phyloP scores from a whole-genome alignment of 441 rosid species.

The Brassica balearica region DNA sequence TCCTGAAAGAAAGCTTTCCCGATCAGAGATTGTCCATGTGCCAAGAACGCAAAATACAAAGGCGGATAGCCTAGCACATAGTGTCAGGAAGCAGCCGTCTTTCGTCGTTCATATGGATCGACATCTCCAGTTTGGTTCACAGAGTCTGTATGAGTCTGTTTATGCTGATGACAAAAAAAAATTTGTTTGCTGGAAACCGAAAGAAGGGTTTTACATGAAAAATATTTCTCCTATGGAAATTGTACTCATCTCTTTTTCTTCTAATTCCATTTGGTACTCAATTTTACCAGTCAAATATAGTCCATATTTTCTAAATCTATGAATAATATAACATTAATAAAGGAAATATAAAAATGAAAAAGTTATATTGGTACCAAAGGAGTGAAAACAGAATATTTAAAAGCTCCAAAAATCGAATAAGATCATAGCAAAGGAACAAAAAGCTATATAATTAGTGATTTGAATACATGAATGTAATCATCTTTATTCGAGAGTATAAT shows the following conservation, averaged over 20 bases:
- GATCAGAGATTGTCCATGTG: too few species aligned
- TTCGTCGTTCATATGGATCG: too few species aligned
- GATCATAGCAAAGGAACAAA: slow-evolving; percentile 23
- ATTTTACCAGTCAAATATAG: neutral
- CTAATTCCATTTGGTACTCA: neutral
- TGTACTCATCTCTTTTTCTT: neutral
- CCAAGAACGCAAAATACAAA: too few species aligned
- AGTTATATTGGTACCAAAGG: neutral
- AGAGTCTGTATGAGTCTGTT: too few species aligned
- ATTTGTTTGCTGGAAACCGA: too few species aligned
- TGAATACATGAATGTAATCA: slow-evolving; percentile 31
- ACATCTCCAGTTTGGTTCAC: too few species aligned
- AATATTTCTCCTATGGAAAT: too few species aligned
- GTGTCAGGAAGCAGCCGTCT: too few species aligned
- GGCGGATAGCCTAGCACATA: too few species aligned
- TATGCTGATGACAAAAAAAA: too few species aligned
- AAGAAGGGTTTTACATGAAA: too few species aligned
- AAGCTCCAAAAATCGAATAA: slow-evolving; percentile 22
- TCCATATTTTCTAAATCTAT: neutral
- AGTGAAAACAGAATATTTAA: slow-evolving; percentile 17
- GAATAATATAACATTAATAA: neutral
- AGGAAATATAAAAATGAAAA: neutral
- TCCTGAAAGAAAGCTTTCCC: too few species aligned
- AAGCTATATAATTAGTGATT: slow-evolving; percentile 13
- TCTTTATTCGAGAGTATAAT: slow-evolving; percentile 8